These are phyloP conservation scores for Pseudodiploospora longispora DNA, from an alignment of 2,329 filamentous ascomycete species.

Conservation along the genomic window DNA sequence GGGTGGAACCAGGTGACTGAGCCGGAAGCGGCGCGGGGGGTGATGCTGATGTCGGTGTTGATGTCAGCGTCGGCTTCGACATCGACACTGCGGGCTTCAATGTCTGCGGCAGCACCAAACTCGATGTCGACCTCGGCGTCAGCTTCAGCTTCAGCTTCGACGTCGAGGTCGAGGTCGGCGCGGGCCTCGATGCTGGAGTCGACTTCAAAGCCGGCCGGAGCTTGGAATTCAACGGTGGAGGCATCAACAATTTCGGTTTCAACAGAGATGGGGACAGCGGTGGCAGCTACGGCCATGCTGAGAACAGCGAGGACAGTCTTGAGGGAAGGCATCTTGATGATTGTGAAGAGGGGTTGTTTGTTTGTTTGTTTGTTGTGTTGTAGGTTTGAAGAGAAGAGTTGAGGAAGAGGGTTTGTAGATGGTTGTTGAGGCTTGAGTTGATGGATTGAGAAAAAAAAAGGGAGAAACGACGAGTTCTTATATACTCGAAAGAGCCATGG, in stretches of 20 bases:
- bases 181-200: too few relatives aligned
- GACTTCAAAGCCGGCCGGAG: too few relatives aligned
- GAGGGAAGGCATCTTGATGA: neutral
- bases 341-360: neutral
- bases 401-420: neutral
- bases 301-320: neutral
- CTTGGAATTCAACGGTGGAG: too few relatives aligned
- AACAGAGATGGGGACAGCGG: conserved; percentile 25
- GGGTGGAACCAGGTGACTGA: conserved; percentile 53
- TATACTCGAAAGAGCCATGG: too few relatives aligned
- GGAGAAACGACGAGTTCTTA: too few relatives aligned
- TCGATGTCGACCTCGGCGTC: too few relatives aligned
- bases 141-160: too few relatives aligned
- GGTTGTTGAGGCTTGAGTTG: neutral
- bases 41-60: too few relatives aligned
- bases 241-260: too few relatives aligned
- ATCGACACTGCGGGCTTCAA: conserved; percentile 46
- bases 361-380: too few relatives aligned
- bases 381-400: neutral
- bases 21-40: conserved; percentile 1
- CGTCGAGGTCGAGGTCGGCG: too few relatives aligned
- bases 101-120: conserved; percentile 58
- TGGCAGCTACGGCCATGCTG: conserved; percentile 31
- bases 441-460: neutral
- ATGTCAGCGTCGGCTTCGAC: neutral